Percentiles rank a stretch among this genome's conserved stretches.
These are phyloP conservation scores for Helianthus tuberosus DNA, from an alignment of 129 eudicot genomes.

Conservation along the genomic window DNA sequence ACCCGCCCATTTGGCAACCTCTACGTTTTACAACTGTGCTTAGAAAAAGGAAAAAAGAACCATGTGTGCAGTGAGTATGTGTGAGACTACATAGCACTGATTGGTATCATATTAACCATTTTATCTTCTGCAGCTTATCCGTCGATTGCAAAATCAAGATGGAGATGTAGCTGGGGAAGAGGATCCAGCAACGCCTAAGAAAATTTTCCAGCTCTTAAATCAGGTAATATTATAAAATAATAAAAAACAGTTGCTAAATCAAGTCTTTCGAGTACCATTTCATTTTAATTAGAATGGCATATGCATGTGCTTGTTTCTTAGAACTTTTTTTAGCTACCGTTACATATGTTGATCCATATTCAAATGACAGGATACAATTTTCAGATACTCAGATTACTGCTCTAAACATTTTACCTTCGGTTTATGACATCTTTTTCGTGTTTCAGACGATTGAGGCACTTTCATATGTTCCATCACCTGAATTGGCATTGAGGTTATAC, in stretches of 20 bases:
- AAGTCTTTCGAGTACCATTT: no score
- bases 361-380: background rate
- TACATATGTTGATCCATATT: slow-evolving; percentile 7
- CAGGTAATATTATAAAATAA: slow-evolving; percentile 48
- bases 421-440: slow-evolving; percentile 3
- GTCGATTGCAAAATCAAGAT: slow-evolving; percentile 79
- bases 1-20: background rate
- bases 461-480: slow-evolving; percentile 87
- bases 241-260: background rate
- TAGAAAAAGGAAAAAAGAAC: background rate
- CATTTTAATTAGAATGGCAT: no score
- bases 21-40: background rate
- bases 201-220: slow-evolving; percentile 84
- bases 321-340: background rate
- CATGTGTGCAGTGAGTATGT: slow-evolving; percentile 4
- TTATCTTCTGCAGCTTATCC: slow-evolving; percentile 57
- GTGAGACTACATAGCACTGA: background rate
- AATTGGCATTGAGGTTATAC: slow-evolving; percentile 88
- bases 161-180: slow-evolving; percentile 95
- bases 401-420: background rate
- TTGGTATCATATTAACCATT: slow-evolving; percentile 4
- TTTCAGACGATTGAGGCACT: slow-evolving; percentile 88
- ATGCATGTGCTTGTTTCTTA: no score
- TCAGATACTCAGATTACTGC: background rate
- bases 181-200: slow-evolving; percentile 84